phyloP scores from a whole-genome alignment of 106 monocot species.

The Iris macrosiphon region DNA sequence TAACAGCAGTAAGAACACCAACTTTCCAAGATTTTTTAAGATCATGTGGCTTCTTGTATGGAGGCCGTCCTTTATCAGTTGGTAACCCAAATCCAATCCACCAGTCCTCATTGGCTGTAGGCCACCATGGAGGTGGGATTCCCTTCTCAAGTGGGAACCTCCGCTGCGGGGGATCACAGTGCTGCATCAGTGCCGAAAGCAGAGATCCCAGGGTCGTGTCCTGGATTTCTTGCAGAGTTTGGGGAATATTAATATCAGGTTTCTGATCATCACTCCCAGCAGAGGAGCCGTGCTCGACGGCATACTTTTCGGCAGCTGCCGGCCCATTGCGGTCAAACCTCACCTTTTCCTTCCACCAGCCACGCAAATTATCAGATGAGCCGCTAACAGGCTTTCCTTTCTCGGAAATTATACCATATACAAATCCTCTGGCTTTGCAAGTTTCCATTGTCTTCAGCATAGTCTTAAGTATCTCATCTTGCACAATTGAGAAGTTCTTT shows the following conservation, averaged over 20 bases:
- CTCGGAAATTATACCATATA: conserved; percentile 35
- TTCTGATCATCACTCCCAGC: background rate
- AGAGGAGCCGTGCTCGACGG: conserved; percentile 3
- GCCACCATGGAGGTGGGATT: conserved; percentile 40
- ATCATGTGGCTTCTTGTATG: conserved; percentile 43
- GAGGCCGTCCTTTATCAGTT: conserved; percentile 16
- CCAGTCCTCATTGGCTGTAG: conserved; percentile 26
- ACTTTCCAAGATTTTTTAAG: too few species aligned
- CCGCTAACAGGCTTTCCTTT: conserved; percentile 40
- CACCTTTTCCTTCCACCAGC: conserved; percentile 43
- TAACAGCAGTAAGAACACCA: conserved; percentile 21
- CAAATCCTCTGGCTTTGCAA: conserved; percentile 42
- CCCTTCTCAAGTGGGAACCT: conserved; percentile 43
- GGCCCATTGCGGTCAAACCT: conserved; percentile 36
- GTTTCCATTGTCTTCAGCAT: conserved; percentile 49
- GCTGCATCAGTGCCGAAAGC: conserved; percentile 37
- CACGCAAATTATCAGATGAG: conserved; percentile 35
- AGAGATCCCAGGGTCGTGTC: conserved; percentile 40
- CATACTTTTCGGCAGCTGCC: conserved; percentile 21
- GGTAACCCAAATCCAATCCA: conserved; percentile 21
- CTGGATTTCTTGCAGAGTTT: conserved; percentile 30
- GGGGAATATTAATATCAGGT: background rate
- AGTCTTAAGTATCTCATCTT: conserved; percentile 38
- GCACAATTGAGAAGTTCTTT: conserved; percentile 36
- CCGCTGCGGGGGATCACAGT: conserved; percentile 44